Evolutionary conservation across 2,329 filamentous ascomycete genomes (phyloP).

Genomic region (Fusarium foetens): DNA sequence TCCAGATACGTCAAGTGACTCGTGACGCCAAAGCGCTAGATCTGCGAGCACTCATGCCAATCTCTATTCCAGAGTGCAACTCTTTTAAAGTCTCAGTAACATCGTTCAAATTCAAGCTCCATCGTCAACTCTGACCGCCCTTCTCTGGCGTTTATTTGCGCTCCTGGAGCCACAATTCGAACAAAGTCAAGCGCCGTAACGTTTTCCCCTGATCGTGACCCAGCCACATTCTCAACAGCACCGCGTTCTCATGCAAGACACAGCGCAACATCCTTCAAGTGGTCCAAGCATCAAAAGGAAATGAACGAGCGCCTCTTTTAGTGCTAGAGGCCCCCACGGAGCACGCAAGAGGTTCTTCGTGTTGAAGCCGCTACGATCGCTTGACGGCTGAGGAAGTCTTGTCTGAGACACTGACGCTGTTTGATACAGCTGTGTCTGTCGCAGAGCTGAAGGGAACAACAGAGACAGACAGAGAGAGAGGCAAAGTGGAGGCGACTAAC

Average conservation of each 20-base stretch:
- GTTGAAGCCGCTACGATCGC: slow-evolving; percentile 2
- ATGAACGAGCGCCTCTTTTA: slow-evolving; percentile 29
- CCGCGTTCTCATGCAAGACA: slow-evolving; percentile 7
- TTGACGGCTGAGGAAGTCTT: not conserved
- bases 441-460: slow-evolving; percentile 10
- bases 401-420: slow-evolving; percentile 23
- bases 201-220: slow-evolving; percentile 2
- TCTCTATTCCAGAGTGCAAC: slow-evolving; percentile 4
- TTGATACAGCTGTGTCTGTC: slow-evolving; percentile 13
- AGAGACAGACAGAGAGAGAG: not conserved
- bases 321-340: slow-evolving; percentile 18
- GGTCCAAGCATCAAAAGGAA: slow-evolving; percentile 29
- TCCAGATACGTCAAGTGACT: not conserved
- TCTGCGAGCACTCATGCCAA: slow-evolving; percentile 7
- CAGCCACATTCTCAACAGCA: slow-evolving; percentile 18
- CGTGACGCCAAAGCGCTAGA: not conserved
- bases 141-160: slow-evolving; percentile 8
- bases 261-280: slow-evolving; percentile 5
- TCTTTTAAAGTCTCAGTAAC: not conserved
- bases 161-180: slow-evolving; percentile 3
- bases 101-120: not conserved
- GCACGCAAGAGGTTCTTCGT: slow-evolving; percentile 28
- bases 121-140: slow-evolving; percentile 2
- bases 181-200: slow-evolving; percentile 1
- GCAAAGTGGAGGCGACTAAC: slow-evolving; percentile 12